A percentile compares a stretch with the other conserved stretches of the same genome.
phyloP scores from a whole-genome alignment of 805 yeast species.

The Grigorovia transvaalensis region DNA sequence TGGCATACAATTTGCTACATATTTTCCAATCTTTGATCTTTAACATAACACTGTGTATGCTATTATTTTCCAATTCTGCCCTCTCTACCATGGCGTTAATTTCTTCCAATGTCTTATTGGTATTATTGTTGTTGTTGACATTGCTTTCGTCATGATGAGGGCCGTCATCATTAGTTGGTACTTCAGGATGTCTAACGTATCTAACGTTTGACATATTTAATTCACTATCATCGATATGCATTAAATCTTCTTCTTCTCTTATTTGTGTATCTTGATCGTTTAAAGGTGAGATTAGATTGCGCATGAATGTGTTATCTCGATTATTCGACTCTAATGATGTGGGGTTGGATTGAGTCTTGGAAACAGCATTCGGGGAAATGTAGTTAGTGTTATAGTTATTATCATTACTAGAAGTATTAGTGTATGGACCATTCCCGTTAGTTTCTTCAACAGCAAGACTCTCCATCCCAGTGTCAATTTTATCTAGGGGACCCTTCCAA shows the following conservation, averaged over 20 bases:
- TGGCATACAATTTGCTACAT: slow-evolving; percentile 49
- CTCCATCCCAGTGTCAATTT: neutral
- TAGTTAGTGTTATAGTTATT: neutral
- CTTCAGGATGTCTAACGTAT: neutral
- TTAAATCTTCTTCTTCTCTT: slow-evolving; percentile 6
- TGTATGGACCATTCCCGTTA: neutral
- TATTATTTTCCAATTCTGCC: slow-evolving; percentile 13
- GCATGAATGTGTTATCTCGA: neutral
- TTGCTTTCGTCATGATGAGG: neutral
- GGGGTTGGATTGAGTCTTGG: neutral
- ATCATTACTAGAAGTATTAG: neutral
- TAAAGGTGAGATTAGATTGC: neutral
- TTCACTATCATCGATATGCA: slow-evolving; percentile 20
- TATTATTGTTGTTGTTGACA: neutral
- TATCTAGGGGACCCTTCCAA: slow-evolving; percentile 28
- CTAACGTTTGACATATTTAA: neutral
- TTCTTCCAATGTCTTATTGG: slow-evolving; percentile 6
- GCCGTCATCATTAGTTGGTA: neutral
- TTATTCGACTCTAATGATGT: neutral
- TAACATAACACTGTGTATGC: slow-evolving; percentile 36
- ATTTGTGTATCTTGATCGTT: neutral
- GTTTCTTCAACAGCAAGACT: neutral
- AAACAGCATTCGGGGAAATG: neutral
- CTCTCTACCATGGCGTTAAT: slow-evolving; percentile 17
- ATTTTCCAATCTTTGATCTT: slow-evolving; percentile 58